A percentile compares a stretch with the other conserved stretches of the same genome.
Conservation (phyloP, 306 rosid species). For the Vicia faba region DNA sequence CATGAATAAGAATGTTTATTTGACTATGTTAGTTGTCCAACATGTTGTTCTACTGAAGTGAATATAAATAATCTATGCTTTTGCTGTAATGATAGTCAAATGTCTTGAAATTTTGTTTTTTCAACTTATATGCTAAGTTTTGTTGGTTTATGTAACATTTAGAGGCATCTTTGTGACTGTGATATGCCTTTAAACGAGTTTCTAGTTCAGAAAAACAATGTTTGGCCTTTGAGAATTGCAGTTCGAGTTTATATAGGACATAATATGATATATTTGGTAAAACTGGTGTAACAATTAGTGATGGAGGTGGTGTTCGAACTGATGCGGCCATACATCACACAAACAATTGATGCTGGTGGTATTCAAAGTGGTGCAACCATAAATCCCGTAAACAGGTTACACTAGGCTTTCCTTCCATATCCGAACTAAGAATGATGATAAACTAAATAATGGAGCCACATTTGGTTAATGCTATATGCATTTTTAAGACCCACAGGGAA, state of each 20-base stretch:
- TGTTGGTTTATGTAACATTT: not conserved
- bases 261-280: not conserved
- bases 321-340: not conserved
- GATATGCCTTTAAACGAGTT: not conserved
- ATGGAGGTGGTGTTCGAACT: not conserved
- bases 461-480: no score
- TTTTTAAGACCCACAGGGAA: no score
- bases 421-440: not conserved
- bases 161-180: not conserved
- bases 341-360: not conserved
- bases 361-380: not conserved
- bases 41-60: not conserved
- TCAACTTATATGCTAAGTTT: not conserved
- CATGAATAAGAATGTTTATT: not conserved
- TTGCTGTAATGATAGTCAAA: not conserved
- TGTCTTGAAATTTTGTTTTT: not conserved
- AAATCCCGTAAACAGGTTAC: not conserved
- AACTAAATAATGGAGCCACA: no score
- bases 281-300: not conserved
- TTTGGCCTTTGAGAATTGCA: not conserved
- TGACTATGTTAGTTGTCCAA: not conserved
- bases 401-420: not conserved
- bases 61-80: not conserved
- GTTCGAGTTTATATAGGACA: not conserved
- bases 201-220: not conserved